phyloP scores from a whole-genome alignment of 1,139 yeast species.

The Hansenula anomala region DNA sequence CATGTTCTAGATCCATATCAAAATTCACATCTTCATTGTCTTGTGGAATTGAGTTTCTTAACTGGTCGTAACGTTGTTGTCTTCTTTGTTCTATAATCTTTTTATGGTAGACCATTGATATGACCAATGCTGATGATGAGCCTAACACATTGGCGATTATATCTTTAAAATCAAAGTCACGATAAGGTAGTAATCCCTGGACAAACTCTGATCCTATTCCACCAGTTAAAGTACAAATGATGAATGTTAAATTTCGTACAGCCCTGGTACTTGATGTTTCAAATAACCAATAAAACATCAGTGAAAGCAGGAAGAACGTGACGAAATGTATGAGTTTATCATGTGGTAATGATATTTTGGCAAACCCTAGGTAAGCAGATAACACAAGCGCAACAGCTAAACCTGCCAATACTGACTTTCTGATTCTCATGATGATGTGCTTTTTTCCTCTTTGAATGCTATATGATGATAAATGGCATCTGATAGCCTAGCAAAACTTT shows the following conservation, averaged over 20 bases:
- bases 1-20: conserved; percentile 23
- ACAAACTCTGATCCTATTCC: conserved; percentile 48
- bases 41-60: conserved; percentile 20
- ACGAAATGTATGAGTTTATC: conserved; percentile 50
- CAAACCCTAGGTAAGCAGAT: conserved; percentile 37
- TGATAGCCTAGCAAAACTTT: neutral
- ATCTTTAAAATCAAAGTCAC: conserved; percentile 47
- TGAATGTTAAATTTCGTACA: conserved; percentile 33
- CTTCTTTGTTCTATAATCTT: conserved; percentile 15
- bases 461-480: neutral
- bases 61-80: conserved; percentile 17
- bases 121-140: conserved; percentile 18
- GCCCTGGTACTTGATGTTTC: conserved; percentile 31
- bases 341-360: conserved; percentile 39
- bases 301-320: conserved; percentile 43
- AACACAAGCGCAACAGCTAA: conserved; percentile 21
- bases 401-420: conserved; percentile 17
- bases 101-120: conserved; percentile 17
- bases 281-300: conserved; percentile 43
- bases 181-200: conserved; percentile 38
- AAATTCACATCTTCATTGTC: conserved; percentile 23
- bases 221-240: conserved; percentile 40
- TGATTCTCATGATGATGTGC: conserved; percentile 16
- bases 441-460: conserved; percentile 8
- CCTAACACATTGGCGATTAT: conserved; percentile 39